Base-by-base conservation (phyloP, 108 stramenopile species). In the Bacterosira constricta region DNA sequence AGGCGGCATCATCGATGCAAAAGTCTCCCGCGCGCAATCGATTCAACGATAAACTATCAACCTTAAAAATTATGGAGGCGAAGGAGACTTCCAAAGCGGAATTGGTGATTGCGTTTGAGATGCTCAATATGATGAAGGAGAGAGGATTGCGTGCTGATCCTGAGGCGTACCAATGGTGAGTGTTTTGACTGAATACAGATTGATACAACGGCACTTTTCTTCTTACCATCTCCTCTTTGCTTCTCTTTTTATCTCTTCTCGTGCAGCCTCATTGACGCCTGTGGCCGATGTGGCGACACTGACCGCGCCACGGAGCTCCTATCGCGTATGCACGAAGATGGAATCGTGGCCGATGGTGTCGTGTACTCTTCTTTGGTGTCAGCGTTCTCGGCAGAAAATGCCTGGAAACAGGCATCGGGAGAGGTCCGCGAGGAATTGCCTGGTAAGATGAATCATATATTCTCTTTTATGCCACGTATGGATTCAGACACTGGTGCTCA, bases 41-140 rank as follows among this genome's bases (percentile, higher is more conserved):
- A 25, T 93, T 93, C 71, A 76, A 81, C n/a, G 88, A 88, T 63
- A 88, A 88, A 36, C 63, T 93, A 10, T 87, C 85, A n/a, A 79
- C 78, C 6, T 61, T 84, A 0, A 77, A 89, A 68, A 89, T 92
- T 39, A 89, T 90, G 73, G 92, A 93, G 75, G 92, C 89, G 4
- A 87, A 88, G 63, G 89, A 88, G 12, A 87, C 88, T 15, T 86
- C 89, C 20, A 71, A 85, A 37, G 92, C 89, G 1, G 86, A 89
- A 65, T 63, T 93, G 8, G 86, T 80, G 23, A 75, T 93, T 26
- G 87, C 88, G 4, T 93, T 93, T 67, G 88, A 93, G 63, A 87
- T 93, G 86, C 75, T 93, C 0, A 84, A 86, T 12, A 90, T 93
- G 89, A 90, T 93, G 92, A 88, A 90, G 58, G 84, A 88, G 64